Base-by-base conservation (phyloP, 345 rosid species). In the Eucalyptus marginata region DNA sequence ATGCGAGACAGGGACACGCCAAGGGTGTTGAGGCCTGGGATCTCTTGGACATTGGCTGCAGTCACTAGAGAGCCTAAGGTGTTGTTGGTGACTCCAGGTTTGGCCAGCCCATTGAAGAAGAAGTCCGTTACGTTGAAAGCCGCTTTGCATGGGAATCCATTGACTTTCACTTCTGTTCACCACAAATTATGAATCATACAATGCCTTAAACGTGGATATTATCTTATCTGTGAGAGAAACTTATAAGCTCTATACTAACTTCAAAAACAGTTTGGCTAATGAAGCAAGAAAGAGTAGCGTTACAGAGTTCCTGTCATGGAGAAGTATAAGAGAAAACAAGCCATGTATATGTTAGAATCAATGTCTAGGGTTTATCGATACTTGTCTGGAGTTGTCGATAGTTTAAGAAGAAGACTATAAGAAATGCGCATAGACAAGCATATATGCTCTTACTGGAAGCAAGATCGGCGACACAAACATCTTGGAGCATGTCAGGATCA, bases 401-500 rank as follows among this genome's bases (percentile, higher is more conserved):
- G 80, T 33, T 68, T 68, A 68, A 17, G 80, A 68, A 68, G 80
- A 68, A 18, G 80, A 17, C 80, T 4, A 68, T 17, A 33, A 33
- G 25, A 68, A 68, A 68, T 2, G 13, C 4, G 13, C 44, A 8
- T 4, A 16, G 44, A 33, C 44, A 68, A 68, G 80, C 80, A 33
- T 17, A 17, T 68, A 18, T 8, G 44, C 24, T 68, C 64, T 88
- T 80, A 88, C 87, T 27, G 17, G 93, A 91, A 87, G 91, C 66
- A 83, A 91, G 93, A 90, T 96, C 95, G 51, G 99, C 99, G 18
- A 96, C 99, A 88, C 99, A 96, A 27, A 96, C 47, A 91, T 96
- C 99, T 93, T 96, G 99, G 90, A 96, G 98, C 92, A 90, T 17
- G 86, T 93, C 94, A 29, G 95, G 92, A 90, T 96, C 99, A 27